These are phyloP conservation scores for Pseudopithomyces maydicus DNA, from an alignment of 2,329 filamentous ascomycete genomes.

Conservation along the genomic window DNA sequence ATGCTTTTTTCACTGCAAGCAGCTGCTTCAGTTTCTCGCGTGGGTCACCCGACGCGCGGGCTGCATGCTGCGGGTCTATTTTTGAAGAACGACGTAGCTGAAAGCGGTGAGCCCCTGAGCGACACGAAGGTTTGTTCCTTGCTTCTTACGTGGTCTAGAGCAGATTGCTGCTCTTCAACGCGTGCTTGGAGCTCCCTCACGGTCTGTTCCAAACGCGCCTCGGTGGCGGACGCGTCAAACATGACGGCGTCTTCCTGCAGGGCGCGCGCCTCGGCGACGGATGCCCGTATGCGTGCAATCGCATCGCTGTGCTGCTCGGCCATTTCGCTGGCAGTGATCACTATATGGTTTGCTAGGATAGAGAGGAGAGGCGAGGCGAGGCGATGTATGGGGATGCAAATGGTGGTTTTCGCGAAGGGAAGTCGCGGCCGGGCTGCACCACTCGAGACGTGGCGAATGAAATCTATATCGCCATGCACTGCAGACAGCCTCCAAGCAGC, in stretches of 20 bases:
- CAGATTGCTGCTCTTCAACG: slow-evolving; percentile 54
- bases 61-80: slow-evolving; percentile 27
- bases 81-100: slow-evolving; percentile 50
- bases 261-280: slow-evolving; percentile 25
- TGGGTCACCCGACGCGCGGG: slow-evolving; percentile 40
- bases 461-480: not conserved
- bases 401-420: not conserved
- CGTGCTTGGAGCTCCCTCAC: slow-evolving; percentile 67
- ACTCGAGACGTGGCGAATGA: not conserved
- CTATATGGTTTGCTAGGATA: too few species aligned
- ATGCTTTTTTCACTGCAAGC: slow-evolving; percentile 65
- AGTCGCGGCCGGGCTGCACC: slow-evolving; percentile 2
- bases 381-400: not conserved
- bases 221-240: slow-evolving; percentile 49
- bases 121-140: not conserved
- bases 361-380: too few species aligned
- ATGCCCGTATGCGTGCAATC: slow-evolving; percentile 35
- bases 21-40: slow-evolving; percentile 52
- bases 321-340: slow-evolving; percentile 20
- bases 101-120: slow-evolving; percentile 9
- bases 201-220: slow-evolving; percentile 67
- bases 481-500: not conserved
- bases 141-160: slow-evolving; percentile 50
- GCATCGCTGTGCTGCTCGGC: slow-evolving; percentile 20
- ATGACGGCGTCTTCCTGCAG: slow-evolving; percentile 42